Conservation (phyloP, 2,329 filamentous ascomycete genomes). For the Colletotrichum aenigma region DNA sequence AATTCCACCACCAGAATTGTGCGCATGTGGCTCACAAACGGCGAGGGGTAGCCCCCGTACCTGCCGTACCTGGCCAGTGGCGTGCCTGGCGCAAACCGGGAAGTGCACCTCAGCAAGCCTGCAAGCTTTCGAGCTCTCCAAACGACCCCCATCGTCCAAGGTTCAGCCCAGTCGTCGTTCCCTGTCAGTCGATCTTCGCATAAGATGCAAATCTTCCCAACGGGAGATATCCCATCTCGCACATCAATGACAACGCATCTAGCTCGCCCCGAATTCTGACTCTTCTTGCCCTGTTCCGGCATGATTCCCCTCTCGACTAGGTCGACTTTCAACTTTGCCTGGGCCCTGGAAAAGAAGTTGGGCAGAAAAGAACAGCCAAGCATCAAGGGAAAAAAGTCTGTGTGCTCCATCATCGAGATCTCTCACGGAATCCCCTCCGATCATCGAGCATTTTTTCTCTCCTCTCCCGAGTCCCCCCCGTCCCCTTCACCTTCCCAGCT, state of each 20-base stretch:
- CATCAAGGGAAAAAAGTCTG: background rate
- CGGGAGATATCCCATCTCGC: slow-evolving; percentile 21
- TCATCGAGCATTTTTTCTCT: background rate
- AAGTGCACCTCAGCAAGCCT: background rate
- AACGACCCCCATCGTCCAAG: background rate
- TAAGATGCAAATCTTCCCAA: slow-evolving; percentile 20
- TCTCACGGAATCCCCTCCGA: slow-evolving; percentile 2
- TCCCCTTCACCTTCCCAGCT: background rate
- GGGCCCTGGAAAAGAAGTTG: background rate
- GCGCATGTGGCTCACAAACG: slow-evolving; percentile 10
- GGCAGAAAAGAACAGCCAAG: background rate
- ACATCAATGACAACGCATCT: slow-evolving; percentile 21
- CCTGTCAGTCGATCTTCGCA: slow-evolving; percentile 21
- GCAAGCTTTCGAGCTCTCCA: background rate
- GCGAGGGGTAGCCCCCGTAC: background rate
- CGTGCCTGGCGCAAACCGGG: background rate
- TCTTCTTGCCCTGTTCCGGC: slow-evolving; percentile 3
- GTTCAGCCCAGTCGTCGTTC: slow-evolving; percentile 14
- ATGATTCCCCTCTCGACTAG: background rate
- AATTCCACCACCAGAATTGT: background rate
- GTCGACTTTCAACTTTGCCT: background rate
- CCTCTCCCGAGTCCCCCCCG: background rate
- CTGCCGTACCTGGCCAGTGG: background rate
- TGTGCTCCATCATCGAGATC: slow-evolving; percentile 13
- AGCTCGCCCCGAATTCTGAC: slow-evolving; percentile 8